Base-by-base conservation (phyloP, 495 filamentous ascomycete species). In the Annulohypoxylon nitens region DNA sequence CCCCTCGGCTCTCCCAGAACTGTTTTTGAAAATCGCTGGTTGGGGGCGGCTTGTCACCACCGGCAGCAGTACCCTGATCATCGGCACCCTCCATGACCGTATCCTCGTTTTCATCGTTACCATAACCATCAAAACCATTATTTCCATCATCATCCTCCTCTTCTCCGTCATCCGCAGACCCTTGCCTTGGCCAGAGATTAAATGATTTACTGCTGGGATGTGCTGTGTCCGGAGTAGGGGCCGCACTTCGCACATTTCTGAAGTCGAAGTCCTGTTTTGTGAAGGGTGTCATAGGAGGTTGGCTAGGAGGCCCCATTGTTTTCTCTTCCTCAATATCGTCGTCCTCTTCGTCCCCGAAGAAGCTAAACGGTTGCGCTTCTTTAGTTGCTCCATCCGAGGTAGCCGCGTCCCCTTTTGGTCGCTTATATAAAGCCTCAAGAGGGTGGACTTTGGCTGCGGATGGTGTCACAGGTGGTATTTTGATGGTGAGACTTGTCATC, bases 171-270 rank as follows among this genome's bases (percentile, higher is more conserved):
- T 83, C 81, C 0, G 78, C 76, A 16, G 77, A 80, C n/a, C 60
- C 66, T 14, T 73, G 60, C 23, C 69, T 69, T n/a, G 79, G 76
- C 86, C 86, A 88, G 4, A 85, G 78, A 68, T 83, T 84, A 63
- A 86, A 87, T 41, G 86, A 82, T 18, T 86, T 85, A 34, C 83
- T 87, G 18, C 83, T 87, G 18, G 90, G 89, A 63, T 92, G 87
- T n/a, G 93, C 92, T 0, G 96, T 98, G 75, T 99, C 96, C 0
- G 96, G 96, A 0, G 96, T 98, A 2, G 96, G 96, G 0, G 96
- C 96, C 10, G 95, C 95, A 74, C 93, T 97, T 48, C 94, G 85
- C 14, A 92, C 71, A 16, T 89, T 89, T 41, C 94, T 88, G 62
- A 84, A 85, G 73, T 93, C 91, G 10, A 95, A 84, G 67, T 97